A percentile compares a stretch with the other conserved stretches of the same genome.
Evolutionary conservation across 768 basidiomycete species (phyloP).

Genomic region (Tephrocybe sp.): DNA sequence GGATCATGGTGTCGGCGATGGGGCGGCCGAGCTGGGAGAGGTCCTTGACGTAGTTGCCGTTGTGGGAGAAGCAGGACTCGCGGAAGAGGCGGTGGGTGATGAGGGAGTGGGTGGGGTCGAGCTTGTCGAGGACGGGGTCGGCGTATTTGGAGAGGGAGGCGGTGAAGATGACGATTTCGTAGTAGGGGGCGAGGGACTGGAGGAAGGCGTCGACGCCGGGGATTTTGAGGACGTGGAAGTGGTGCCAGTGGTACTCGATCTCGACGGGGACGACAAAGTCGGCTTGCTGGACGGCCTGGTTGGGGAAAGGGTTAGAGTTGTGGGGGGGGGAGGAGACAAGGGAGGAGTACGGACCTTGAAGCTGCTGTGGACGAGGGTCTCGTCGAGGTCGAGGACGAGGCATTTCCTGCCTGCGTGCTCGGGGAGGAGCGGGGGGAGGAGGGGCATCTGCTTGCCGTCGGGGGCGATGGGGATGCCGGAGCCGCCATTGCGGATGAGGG

Average conservation of each 20-base stretch:
- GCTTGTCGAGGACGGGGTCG: constrained; percentile 96
- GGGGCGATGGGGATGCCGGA: constrained; percentile 71
- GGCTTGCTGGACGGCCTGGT: constrained; percentile 84
- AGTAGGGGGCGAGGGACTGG: constrained; percentile 96
- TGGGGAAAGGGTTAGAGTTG: constrained; percentile 3
- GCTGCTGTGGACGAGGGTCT: constrained; percentile 97
- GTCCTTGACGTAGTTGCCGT: constrained; percentile 99
- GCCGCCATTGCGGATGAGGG: constrained; percentile 85
- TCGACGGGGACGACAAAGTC: constrained; percentile 99
- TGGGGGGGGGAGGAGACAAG: not conserved
- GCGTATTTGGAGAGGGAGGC: constrained; percentile 99
- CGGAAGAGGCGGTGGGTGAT: constrained; percentile 94
- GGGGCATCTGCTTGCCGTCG: constrained; percentile 80
- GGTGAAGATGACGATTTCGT: constrained; percentile 97
- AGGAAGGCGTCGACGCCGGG: constrained; percentile 97
- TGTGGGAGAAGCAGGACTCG: constrained; percentile 98
- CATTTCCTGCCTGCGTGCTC: constrained; percentile 92
- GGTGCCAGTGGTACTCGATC: constrained; percentile 97
- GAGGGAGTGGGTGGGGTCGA: constrained; percentile 81
- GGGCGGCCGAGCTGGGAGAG: constrained; percentile 95
- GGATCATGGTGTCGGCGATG: constrained; percentile 91
- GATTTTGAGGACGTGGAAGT: constrained; percentile 98
- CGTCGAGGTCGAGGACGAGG: constrained; percentile 94
- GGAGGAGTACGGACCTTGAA: constrained; percentile 73
- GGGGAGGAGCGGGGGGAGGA: constrained; percentile 79